These are phyloP conservation scores for Xanthoparmelia taractica DNA, from an alignment of 495 filamentous ascomycete species.

Conservation along the genomic window DNA sequence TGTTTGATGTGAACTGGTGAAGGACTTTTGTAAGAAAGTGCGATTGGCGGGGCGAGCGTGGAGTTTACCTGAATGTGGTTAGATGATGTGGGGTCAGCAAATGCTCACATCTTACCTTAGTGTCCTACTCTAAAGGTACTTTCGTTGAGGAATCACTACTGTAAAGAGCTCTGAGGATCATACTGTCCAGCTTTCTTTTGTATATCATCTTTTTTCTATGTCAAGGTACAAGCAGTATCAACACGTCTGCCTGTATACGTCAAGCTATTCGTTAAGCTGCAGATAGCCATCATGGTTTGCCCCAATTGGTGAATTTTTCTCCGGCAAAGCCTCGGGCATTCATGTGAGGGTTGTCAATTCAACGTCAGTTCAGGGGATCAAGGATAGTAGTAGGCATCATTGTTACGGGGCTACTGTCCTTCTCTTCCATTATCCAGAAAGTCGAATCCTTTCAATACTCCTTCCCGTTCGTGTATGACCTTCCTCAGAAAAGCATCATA, in stretches of 20 bases:
- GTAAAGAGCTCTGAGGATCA: no score
- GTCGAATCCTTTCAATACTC: neutral
- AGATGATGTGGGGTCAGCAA: neutral
- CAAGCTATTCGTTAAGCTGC: no score
- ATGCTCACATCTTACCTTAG: no score
- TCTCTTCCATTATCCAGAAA: neutral
- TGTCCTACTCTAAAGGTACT: no score
- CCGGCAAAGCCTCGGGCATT: neutral
- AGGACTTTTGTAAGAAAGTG: slow-evolving; percentile 13
- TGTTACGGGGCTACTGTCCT: no score
- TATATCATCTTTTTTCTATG: no score
- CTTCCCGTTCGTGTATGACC: neutral
- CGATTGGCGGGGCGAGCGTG: slow-evolving; percentile 16
- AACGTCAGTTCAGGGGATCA: no score
- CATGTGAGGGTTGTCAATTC: neutral
- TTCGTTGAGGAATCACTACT: no score
- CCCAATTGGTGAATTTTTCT: neutral
- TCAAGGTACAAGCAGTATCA: no score
- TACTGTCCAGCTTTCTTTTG: no score
- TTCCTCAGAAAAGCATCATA: neutral
- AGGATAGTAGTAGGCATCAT: no score
- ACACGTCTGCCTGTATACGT: no score
- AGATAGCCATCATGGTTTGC: neutral
- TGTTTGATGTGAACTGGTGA: neutral
- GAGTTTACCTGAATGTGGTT: neutral